Evolutionary conservation across 768 basidiomycete genomes (phyloP).

Genomic region (Psilocybe subaeruginosa): DNA sequence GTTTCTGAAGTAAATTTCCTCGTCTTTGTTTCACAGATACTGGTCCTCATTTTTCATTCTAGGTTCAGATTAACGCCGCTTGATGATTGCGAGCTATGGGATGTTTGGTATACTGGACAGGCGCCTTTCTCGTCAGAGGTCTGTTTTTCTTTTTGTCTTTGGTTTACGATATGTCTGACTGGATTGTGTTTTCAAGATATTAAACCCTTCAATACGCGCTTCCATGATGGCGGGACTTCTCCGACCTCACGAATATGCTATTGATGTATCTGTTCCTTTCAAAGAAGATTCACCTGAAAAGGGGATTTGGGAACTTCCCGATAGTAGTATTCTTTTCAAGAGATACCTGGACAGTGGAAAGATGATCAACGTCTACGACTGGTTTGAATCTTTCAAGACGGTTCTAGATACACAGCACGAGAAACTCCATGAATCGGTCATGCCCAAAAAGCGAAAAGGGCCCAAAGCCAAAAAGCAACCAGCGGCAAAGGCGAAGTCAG

Average conservation of each 20-base stretch:
- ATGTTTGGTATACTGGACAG: constrained; percentile 73
- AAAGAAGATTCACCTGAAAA: constrained; percentile 1
- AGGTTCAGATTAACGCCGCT: constrained; percentile 49
- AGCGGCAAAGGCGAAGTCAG: constrained; percentile 11
- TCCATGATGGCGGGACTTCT: constrained; percentile 63
- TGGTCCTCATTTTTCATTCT: constrained; percentile 4
- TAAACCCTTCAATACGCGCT: constrained; percentile 73
- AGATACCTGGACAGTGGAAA: constrained; percentile 80
- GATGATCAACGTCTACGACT: constrained; percentile 87
- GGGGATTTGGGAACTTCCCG: constrained; percentile 60
- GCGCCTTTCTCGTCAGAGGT: constrained; percentile 74
- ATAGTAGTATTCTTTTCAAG: constrained; percentile 75
- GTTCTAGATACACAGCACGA: constrained; percentile 65
- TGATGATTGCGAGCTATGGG: constrained; percentile 61
- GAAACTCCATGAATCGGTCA: constrained; percentile 21
- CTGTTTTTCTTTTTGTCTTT: background rate
- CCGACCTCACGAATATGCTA: constrained; percentile 54
- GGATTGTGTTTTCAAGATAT: constrained; percentile 40
- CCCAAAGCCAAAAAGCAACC: constrained; percentile 28
- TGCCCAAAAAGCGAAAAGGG: constrained; percentile 29
- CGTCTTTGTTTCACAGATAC: background rate
- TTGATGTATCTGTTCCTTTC: constrained; percentile 6
- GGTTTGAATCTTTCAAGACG: constrained; percentile 78
- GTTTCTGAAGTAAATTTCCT: constrained; percentile 48
- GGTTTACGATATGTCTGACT: background rate